A percentile compares a stretch with the other conserved stretches of the same genome.
These are phyloP conservation scores for Apiospora arundinis DNA, from an alignment of 2,329 filamentous ascomycete genomes.

Conservation along the genomic window DNA sequence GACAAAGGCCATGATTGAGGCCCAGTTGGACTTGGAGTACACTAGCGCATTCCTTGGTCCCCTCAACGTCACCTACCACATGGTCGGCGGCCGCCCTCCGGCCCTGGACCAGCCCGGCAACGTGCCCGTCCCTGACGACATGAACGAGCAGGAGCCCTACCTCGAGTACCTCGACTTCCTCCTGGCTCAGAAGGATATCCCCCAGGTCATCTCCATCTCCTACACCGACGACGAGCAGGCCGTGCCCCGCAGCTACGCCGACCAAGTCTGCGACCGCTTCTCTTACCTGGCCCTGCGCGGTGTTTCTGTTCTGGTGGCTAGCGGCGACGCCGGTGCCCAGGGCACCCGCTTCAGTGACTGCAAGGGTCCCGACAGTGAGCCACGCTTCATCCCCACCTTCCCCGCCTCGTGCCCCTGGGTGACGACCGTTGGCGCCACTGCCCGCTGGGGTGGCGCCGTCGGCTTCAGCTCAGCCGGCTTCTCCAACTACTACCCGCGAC, in stretches of 20 bases:
- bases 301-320: constrained; percentile 65
- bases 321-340: constrained; percentile 63
- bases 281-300: constrained; percentile 70
- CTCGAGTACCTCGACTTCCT: constrained; percentile 67
- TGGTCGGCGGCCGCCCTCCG: constrained; percentile 3
- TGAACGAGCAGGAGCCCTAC: constrained; percentile 65
- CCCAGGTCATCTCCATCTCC: constrained; percentile 66
- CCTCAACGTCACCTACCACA: constrained; percentile 15
- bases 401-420: constrained; percentile 53
- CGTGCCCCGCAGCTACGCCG: constrained; percentile 63
- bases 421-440: constrained; percentile 36
- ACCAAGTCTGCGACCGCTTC: constrained; percentile 64
- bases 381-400: constrained; percentile 57
- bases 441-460: constrained; percentile 24
- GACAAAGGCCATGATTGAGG: neutral
- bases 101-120: constrained; percentile 12
- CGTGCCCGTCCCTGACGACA: constrained; percentile 42
- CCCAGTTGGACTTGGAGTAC: constrained; percentile 12
- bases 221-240: constrained; percentile 72
- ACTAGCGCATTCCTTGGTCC: constrained; percentile 17
- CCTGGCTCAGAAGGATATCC: constrained; percentile 58
- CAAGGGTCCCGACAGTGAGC: constrained; percentile 57
- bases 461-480: constrained; percentile 51
- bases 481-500: constrained; percentile 54
- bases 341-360: constrained; percentile 55